Percentiles rank a stretch among this genome's conserved stretches.
These are phyloP conservation scores for Hyaloperonospora arabidopsidis DNA, from an alignment of 352 stramenopile genomes.

Conservation along the genomic window DNA sequence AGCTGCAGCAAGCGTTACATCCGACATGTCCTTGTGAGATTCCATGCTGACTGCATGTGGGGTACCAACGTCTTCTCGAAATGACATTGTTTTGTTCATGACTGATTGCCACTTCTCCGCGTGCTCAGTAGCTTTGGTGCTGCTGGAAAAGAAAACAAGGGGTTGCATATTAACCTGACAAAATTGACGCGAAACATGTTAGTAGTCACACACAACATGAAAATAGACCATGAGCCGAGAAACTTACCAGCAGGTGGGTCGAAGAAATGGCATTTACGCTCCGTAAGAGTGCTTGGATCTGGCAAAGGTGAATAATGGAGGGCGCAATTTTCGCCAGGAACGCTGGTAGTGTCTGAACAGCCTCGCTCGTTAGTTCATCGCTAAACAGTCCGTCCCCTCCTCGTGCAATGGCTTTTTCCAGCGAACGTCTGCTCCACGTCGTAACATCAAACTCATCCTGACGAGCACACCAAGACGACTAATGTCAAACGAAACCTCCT, in stretches of 20 bases:
- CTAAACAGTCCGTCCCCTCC: constrained; percentile 31
- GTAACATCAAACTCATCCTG: constrained; percentile 46
- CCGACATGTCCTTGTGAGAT: not conserved
- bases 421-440: constrained; percentile 31
- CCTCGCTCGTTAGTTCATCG: constrained; percentile 16
- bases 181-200: constrained; percentile 1
- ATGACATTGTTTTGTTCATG: constrained; percentile 4
- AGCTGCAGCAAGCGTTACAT: constrained; percentile 1
- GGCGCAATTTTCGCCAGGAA: constrained; percentile 25
- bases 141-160: constrained; percentile 11
- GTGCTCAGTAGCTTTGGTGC: constrained; percentile 12
- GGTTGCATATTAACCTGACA: constrained; percentile 17
- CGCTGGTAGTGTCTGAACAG: constrained; percentile 26
- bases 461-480: constrained; percentile 1
- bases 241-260: constrained; percentile 21
- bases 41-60: constrained; percentile 1
- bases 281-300: constrained; percentile 36
- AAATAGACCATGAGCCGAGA: not conserved
- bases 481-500: constrained; percentile 7
- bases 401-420: constrained; percentile 19
- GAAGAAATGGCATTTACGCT: constrained; percentile 22
- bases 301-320: constrained; percentile 27
- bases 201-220: not conserved
- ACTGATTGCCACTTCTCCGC: constrained; percentile 21
- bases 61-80: not conserved